These are phyloP conservation scores for Phytophthora palmivora DNA, from an alignment of 352 stramenopile genomes.

Conservation along the genomic window DNA sequence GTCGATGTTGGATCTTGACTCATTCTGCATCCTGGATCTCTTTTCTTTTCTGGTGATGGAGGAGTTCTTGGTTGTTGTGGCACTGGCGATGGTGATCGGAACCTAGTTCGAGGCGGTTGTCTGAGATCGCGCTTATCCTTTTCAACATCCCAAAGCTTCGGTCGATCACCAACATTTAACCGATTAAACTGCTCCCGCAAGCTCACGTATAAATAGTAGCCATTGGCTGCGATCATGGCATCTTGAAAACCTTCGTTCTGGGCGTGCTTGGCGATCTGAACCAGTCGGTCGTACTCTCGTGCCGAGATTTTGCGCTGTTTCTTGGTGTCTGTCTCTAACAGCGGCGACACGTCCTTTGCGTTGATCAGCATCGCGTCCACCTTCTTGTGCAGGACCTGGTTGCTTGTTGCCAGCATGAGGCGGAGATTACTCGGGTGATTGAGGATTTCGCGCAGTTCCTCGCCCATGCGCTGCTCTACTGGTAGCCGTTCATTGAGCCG, in stretches of 20 bases:
- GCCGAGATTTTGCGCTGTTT: constrained; percentile 26
- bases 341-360: neutral
- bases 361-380: constrained; percentile 49
- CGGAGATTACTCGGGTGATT: constrained; percentile 53
- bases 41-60: constrained; percentile 37
- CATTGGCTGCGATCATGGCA: constrained; percentile 47
- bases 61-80: constrained; percentile 5
- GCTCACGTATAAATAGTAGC: constrained; percentile 45
- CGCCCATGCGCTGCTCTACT: constrained; percentile 45
- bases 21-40: constrained; percentile 24
- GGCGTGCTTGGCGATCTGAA: constrained; percentile 53
- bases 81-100: constrained; percentile 29
- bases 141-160: constrained; percentile 36
- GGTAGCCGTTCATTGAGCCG: constrained; percentile 48
- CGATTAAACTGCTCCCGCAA: constrained; percentile 42
- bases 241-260: constrained; percentile 49
- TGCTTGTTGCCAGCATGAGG: constrained; percentile 45
- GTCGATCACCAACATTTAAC: constrained; percentile 37
- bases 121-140: constrained; percentile 42
- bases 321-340: neutral
- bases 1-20: neutral
- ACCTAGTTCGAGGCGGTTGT: constrained; percentile 9
- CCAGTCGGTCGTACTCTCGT: constrained; percentile 45
- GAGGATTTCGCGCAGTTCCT: constrained; percentile 53
- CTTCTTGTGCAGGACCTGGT: constrained; percentile 55